phyloP scores from a whole-genome alignment of 2,329 filamentous ascomycete species.

The Gnomoniopsis sp. region DNA sequence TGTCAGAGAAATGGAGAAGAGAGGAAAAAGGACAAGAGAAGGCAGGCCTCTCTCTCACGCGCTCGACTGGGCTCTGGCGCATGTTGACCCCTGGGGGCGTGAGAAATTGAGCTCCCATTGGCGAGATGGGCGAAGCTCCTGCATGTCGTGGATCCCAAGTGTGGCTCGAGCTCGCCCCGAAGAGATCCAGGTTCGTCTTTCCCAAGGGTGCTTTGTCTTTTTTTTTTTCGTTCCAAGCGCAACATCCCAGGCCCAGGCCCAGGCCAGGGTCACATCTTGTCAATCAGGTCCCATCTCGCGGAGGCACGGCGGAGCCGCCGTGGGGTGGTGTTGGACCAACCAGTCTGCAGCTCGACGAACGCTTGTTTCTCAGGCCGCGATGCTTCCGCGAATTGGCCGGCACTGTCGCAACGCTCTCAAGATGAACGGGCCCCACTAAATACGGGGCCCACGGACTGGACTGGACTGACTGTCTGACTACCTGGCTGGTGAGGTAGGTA shows the following conservation, averaged over 20 bases:
- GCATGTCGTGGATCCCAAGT: conserved; percentile 3
- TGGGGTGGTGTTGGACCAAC: conserved; percentile 5
- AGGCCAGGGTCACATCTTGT: too few relatives aligned
- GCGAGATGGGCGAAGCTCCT: conserved; percentile 17
- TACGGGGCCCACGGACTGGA: neutral
- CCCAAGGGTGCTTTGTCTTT: neutral
- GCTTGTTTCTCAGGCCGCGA: neutral
- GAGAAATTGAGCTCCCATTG: conserved; percentile 19
- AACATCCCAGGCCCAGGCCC: too few relatives aligned
- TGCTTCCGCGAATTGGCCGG: neutral
- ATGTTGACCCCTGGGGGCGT: conserved; percentile 15
- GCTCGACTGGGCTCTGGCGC: conserved; percentile 8
- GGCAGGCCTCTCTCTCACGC: neutral
- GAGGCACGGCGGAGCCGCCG: conserved; percentile 3
- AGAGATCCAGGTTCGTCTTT: neutral
- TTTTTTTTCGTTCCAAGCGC: neutral
- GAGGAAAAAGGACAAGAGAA: conserved; percentile 11
- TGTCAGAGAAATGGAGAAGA: conserved; percentile 11
- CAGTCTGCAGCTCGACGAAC: neutral
- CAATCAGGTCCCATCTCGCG: neutral
- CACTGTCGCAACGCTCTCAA: neutral
- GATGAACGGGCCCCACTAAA: neutral
- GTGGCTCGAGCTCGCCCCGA: conserved; percentile 10
- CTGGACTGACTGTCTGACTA: neutral
- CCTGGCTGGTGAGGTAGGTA: neutral